Percentiles rank a stretch among this genome's conserved stretches.
These are phyloP conservation scores for Sextonia rubra DNA, from an alignment of 164 flowering plant genomes.

Conservation along the genomic window DNA sequence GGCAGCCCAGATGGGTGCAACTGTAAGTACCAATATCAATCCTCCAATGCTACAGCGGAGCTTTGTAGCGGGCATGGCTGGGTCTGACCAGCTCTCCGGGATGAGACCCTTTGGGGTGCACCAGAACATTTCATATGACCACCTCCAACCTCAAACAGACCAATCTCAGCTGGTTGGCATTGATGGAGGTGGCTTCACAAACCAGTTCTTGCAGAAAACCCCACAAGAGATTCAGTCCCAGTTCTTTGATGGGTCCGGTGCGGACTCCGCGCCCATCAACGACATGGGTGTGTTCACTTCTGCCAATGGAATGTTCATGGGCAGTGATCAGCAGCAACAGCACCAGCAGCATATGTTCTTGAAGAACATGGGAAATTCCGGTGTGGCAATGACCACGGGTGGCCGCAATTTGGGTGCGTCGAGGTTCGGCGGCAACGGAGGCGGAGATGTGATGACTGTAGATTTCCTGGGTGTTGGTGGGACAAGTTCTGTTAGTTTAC, in stretches of 20 bases:
- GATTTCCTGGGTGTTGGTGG: conserved; percentile 55
- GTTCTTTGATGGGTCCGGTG: conserved; percentile 14
- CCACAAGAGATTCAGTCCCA: conserved; percentile 15
- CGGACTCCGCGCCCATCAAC: conserved; percentile 12
- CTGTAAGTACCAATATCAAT: conserved; percentile 26
- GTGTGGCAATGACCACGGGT: conserved; percentile 2
- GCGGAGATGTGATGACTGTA: conserved; percentile 36
- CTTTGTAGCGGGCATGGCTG: conserved; percentile 28
- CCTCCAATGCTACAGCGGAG: conserved; percentile 20
- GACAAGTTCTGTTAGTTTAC: conserved; percentile 15
- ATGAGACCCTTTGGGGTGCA: conserved; percentile 19
- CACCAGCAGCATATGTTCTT: conserved; percentile 19
- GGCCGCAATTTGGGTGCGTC: conserved; percentile 12
- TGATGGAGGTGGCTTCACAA: conserved; percentile 12
- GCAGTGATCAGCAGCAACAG: conserved; percentile 15
- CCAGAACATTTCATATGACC: conserved; percentile 13
- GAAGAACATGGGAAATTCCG: conserved; percentile 24
- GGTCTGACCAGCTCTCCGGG: conserved; percentile 33
- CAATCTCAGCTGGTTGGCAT: conserved; percentile 25
- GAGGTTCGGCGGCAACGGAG: conserved; percentile 19
- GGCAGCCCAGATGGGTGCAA: conserved; percentile 66
- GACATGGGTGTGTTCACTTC: conserved; percentile 28
- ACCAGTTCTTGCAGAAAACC: conserved; percentile 23
- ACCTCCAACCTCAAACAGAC: conserved; percentile 16
- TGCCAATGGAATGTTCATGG: conserved; percentile 19